Evolutionary conservation across 148 eudicot species (phyloP), one percentile per base, ranked within the genome.

Genomic region (Cornus controversa): DNA sequence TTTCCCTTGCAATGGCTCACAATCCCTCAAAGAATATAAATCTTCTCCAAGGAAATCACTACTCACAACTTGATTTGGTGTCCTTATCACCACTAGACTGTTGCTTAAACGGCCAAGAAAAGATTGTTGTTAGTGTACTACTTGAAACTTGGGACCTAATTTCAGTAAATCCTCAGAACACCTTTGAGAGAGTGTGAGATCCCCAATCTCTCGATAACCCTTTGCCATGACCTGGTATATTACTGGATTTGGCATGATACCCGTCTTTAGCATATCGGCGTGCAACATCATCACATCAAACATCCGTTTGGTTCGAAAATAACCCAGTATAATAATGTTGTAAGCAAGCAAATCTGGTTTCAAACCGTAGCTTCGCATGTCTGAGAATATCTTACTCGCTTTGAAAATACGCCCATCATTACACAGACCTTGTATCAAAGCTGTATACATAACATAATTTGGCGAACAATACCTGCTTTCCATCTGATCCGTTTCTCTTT

Each of bases 181-280:
- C 78, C 74, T 83, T 2, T 67, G 72, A 78, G 85, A 87, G 36
- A 79, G 92, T 72, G 74, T 79, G 34, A 54, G 71, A 79, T 85
- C 85, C 68, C 85, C 87, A 60, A 76, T 54, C 62, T 87, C 85
- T 77, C 66, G 78, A 80, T 88, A 92, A 67, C 86, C 85, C 83
- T 71, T 84, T 74, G 28, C 78, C 77, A 88, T 76, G 42, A 79
- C 76, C 58, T 68, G 76, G 60, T 80, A 84, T 66, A 89, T 64
- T 40, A 69, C 31, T 26, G 73, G 71, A 69, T 86, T 80, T 36
- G 91, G 85, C 79, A 85, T 78, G 63, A 87, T 79, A 24, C 96
- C 98, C 71, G 79, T 79, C 84, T 94, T 94, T 67, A 90, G 58
- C 90, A 94, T 89, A 79, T 94, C 97, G 11, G 97, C 97, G 14